phyloP scores from a whole-genome alignment of 2,329 filamentous ascomycete species.

The Ophidiomyces ophidiicola region DNA sequence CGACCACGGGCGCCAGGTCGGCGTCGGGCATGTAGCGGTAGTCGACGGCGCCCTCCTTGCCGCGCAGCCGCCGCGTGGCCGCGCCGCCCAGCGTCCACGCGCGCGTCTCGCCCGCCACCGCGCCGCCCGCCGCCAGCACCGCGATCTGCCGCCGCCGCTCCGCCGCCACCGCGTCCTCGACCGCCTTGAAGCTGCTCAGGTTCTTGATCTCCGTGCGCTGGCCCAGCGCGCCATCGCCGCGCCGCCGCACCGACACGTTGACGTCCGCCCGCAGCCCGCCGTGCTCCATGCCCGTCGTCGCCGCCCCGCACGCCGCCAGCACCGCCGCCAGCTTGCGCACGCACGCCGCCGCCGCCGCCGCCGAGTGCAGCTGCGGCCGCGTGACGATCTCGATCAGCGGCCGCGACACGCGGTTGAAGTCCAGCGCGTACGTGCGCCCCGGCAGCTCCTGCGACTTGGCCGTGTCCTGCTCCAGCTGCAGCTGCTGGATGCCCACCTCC shows the following conservation, averaged over 20 bases:
- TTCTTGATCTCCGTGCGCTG: constrained; percentile 99
- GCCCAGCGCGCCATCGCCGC: constrained; percentile 35
- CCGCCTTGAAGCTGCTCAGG: constrained; percentile 81
- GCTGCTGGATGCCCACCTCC: constrained; percentile 72
- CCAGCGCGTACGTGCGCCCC: constrained; percentile 62
- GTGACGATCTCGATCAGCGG: constrained; percentile 95
- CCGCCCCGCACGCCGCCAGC: constrained; percentile 68
- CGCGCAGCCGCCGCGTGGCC: constrained; percentile 67
- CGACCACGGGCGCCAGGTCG: constrained; percentile 67
- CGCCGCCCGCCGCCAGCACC: constrained; percentile 62
- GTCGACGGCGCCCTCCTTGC: constrained; percentile 94
- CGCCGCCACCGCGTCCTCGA: constrained; percentile 86
- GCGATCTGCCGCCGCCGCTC: constrained; percentile 81
- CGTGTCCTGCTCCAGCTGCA: constrained; percentile 96
- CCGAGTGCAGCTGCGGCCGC: constrained; percentile 72
- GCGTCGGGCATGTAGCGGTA: constrained; percentile 98
- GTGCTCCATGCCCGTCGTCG: constrained; percentile 82
- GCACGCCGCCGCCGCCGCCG: constrained; percentile 73
- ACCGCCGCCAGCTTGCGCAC: constrained; percentile 80
- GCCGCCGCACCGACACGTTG: constrained; percentile 72
- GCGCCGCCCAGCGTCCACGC: constrained; percentile 81
- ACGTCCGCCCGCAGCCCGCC: constrained; percentile 87
- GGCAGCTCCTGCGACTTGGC: constrained; percentile 80
- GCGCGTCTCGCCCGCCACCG: constrained; percentile 72
- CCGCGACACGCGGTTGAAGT: constrained; percentile 86